These are phyloP conservation scores for Hyphopichia khmerensis DNA, from an alignment of 1,139 yeast genomes.

Conservation along the genomic window DNA sequence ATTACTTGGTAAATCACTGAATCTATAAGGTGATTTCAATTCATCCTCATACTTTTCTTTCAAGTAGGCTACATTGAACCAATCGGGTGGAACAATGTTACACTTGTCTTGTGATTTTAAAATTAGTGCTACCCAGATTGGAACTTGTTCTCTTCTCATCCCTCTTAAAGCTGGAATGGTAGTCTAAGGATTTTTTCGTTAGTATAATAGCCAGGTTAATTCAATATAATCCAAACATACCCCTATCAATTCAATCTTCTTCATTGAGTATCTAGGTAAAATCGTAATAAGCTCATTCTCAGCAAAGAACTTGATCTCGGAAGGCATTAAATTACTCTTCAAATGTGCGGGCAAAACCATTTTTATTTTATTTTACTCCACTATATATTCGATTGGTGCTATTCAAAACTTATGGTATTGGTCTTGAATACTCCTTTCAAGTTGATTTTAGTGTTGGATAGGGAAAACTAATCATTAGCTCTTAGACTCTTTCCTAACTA, in stretches of 20 bases:
- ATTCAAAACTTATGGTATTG: too few species aligned
- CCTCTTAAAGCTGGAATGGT: constrained; percentile 59
- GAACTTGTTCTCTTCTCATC: constrained; percentile 68
- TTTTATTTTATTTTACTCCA: background rate
- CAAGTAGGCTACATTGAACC: constrained; percentile 69
- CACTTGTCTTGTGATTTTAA: constrained; percentile 85
- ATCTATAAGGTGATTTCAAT: constrained; percentile 51
- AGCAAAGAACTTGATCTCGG: constrained; percentile 80
- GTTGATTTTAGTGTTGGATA: too few species aligned
- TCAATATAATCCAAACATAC: constrained; percentile 26
- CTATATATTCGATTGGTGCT: background rate
- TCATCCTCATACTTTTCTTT: constrained; percentile 69
- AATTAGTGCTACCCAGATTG: constrained; percentile 85
- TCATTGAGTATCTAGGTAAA: constrained; percentile 73
- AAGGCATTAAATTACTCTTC: constrained; percentile 63
- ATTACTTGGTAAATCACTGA: constrained; percentile 75
- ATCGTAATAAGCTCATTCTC: constrained; percentile 75
- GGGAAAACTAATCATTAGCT: too few species aligned
- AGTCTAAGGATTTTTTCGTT: constrained; percentile 20
- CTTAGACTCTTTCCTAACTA: too few species aligned
- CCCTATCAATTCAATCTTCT: constrained; percentile 62
- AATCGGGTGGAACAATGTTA: constrained; percentile 79
- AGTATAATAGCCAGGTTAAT: background rate
- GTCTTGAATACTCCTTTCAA: too few species aligned
- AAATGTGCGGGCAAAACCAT: constrained; percentile 69